Evolutionary conservation across 106 monocot species (phyloP).

Genomic region (Triglochin maritima): DNA sequence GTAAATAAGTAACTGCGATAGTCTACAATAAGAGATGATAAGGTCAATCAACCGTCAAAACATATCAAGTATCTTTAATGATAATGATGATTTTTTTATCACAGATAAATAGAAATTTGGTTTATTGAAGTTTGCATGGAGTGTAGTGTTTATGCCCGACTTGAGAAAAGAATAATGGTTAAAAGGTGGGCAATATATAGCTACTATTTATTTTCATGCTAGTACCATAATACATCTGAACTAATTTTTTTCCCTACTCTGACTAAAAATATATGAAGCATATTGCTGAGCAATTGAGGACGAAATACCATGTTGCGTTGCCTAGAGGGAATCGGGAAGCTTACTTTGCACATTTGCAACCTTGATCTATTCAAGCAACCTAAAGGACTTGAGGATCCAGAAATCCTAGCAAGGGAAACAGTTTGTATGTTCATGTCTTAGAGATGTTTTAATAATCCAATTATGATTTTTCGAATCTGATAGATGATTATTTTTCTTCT

Average conservation of each 20-base stretch:
- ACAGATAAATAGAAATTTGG: too few relatives aligned
- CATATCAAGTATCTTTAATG: too few relatives aligned
- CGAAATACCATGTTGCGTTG: slow-evolving; percentile 17
- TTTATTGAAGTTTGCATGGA: too few relatives aligned
- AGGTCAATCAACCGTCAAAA: too few relatives aligned
- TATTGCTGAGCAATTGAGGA: neutral
- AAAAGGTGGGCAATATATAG: neutral
- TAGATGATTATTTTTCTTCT: neutral
- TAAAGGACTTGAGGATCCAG: slow-evolving; percentile 17
- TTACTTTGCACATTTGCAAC: slow-evolving; percentile 5
- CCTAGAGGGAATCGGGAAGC: slow-evolving; percentile 8
- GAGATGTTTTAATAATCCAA: neutral
- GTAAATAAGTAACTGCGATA: too few relatives aligned
- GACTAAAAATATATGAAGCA: neutral
- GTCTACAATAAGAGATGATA: too few relatives aligned
- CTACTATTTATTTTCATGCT: neutral
- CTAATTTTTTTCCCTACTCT: neutral
- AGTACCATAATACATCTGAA: neutral
- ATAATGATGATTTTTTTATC: too few relatives aligned
- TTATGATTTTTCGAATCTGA: neutral
- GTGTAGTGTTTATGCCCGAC: too few relatives aligned
- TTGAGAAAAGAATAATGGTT: slow-evolving; percentile 2
- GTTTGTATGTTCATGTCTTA: slow-evolving; percentile 9
- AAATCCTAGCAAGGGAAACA: slow-evolving; percentile 15
- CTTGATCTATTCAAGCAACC: slow-evolving; percentile 3